Conservation (phyloP, 1,284 basidiomycete species). For the Schizopora paradoxa region DNA sequence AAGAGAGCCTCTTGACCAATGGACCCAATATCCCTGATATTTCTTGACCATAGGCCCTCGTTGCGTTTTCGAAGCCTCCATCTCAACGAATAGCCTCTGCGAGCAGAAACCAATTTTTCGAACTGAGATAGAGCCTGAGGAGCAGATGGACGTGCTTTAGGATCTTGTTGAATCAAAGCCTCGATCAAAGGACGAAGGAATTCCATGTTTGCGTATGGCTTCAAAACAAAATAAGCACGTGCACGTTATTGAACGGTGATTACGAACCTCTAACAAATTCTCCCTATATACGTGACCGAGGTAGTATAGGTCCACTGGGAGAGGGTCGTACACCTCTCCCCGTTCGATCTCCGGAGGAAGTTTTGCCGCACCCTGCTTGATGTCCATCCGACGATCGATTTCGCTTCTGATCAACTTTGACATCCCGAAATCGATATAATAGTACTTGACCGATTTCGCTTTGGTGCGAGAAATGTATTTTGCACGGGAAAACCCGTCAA, state of each 20-base stretch:
- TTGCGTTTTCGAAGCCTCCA: no score
- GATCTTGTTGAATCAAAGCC: conserved; percentile 1
- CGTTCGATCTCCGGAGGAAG: conserved; percentile 3
- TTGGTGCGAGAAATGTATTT: no score
- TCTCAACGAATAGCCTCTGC: no score
- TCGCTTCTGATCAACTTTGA: no score
- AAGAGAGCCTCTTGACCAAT: no score
- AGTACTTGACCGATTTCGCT: conserved; percentile 27
- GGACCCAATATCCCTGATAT: no score
- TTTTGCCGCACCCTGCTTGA: neutral
- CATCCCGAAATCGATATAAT: conserved; percentile 29
- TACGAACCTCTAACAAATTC: neutral
- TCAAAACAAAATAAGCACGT: neutral
- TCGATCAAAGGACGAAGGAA: conserved; percentile 9
- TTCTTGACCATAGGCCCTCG: no score
- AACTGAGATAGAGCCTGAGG: conserved; percentile 4
- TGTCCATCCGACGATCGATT: no score
- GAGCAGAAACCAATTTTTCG: no score
- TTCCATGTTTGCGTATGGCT: conserved; percentile 6
- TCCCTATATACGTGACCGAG: conserved; percentile 4
- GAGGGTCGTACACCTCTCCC: neutral
- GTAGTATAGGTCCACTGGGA: conserved; percentile 7
- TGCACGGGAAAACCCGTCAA: no score
- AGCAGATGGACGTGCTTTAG: neutral
- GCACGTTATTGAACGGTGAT: neutral